These are phyloP conservation scores for Dryadomyces quercus-mongolicae DNA, from an alignment of 2,329 filamentous ascomycete genomes.

Conservation along the genomic window DNA sequence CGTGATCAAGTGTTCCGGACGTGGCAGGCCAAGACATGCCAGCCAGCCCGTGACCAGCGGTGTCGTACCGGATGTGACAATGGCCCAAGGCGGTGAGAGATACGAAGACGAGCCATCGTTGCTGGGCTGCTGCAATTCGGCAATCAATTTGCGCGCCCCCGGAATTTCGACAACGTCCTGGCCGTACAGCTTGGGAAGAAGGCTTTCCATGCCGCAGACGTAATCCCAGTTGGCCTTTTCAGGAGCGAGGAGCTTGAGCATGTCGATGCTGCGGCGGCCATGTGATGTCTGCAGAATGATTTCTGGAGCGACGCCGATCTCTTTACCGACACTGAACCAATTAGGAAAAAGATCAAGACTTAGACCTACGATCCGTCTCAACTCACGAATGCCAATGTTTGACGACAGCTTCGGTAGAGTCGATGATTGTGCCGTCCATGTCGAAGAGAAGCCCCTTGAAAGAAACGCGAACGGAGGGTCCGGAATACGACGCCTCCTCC, in stretches of 20 bases:
- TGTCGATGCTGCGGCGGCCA: conserved; percentile 80
- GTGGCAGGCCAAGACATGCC: conserved; percentile 49
- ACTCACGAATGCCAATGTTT: conserved; percentile 64
- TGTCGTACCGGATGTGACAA: conserved; percentile 64
- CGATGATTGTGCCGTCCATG: conserved; percentile 76
- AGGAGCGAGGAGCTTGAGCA: conserved; percentile 65
- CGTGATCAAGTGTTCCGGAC: conserved; percentile 55
- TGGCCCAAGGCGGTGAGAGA: conserved; percentile 61
- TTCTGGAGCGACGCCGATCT: conserved; percentile 74
- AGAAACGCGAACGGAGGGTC: conserved; percentile 31
- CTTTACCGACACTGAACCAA: conserved; percentile 53
- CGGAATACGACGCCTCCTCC: conserved; percentile 16
- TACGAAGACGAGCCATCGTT: not conserved
- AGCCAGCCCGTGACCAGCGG: conserved; percentile 64
- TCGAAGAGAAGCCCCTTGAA: conserved; percentile 55
- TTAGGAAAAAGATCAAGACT: not conserved
- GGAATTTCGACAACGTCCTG: conserved; percentile 74
- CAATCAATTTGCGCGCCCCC: conserved; percentile 61
- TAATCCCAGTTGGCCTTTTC: conserved; percentile 90
- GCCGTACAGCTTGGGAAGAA: conserved; percentile 66
- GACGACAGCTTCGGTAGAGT: conserved; percentile 63
- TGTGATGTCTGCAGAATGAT: conserved; percentile 85
- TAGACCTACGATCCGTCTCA: not conserved
- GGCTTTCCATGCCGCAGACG: conserved; percentile 64
- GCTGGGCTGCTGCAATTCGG: conserved; percentile 43